phyloP scores from a whole-genome alignment of 108 stramenopile species.

The Fistulifera solaris region DNA sequence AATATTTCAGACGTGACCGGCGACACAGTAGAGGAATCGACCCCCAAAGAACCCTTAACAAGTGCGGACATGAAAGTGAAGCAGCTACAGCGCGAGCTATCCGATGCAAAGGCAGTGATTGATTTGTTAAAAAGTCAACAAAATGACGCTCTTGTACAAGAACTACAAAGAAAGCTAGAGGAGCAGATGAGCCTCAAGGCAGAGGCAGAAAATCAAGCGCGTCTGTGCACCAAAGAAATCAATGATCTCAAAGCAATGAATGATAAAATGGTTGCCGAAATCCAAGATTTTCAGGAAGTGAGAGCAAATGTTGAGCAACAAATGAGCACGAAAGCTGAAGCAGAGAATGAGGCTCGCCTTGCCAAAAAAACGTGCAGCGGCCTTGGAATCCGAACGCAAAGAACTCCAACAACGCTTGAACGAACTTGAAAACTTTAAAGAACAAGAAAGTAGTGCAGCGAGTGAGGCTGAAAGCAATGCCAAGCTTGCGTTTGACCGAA shows the following conservation, averaged over 20 bases:
- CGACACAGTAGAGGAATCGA: no score
- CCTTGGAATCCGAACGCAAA: no score
- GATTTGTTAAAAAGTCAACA: neutral
- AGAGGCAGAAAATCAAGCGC: slow-evolving; percentile 29
- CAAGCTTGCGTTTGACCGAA: slow-evolving; percentile 12
- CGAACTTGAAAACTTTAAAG: no score
- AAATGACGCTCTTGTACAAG: slow-evolving; percentile 18
- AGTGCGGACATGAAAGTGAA: no score
- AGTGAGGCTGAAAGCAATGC: slow-evolving; percentile 9
- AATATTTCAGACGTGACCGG: no score
- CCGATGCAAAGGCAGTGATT: no score
- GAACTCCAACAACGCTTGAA: no score
- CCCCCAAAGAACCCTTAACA: no score
- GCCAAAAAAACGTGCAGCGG: no score
- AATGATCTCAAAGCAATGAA: slow-evolving; percentile 3
- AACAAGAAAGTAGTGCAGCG: no score
- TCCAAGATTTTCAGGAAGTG: slow-evolving; percentile 5
- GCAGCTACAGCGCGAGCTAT: no score
- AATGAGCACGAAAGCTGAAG: slow-evolving; percentile 10
- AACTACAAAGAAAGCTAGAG: slow-evolving; percentile 56
- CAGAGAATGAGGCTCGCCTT: no score
- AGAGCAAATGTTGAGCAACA: slow-evolving; percentile 7
- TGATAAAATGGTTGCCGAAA: slow-evolving; percentile 3
- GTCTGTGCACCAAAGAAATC: slow-evolving; percentile 11
- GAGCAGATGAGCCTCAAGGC: slow-evolving; percentile 41